Evolutionary conservation across 768 basidiomycete genomes (phyloP).

Genomic region (Pilatotrama ljubarskyi): DNA sequence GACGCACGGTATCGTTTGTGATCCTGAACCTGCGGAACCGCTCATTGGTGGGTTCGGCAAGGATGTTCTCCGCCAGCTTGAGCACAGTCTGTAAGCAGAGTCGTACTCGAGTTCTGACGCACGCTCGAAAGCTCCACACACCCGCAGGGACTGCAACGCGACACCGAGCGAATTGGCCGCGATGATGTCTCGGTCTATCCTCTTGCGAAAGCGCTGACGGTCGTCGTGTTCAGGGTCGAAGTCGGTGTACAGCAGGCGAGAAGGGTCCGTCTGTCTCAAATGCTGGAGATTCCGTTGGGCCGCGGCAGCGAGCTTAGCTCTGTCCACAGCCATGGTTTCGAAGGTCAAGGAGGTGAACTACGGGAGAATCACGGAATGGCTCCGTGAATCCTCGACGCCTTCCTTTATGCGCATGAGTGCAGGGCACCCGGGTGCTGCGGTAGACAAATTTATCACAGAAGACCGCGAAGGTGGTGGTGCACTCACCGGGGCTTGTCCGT

Average conservation of each 20-base stretch:
- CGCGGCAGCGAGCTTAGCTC: neutral
- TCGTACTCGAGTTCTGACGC: neutral
- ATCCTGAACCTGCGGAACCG: conserved; percentile 71
- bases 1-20: conserved; percentile 62
- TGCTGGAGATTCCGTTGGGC: neutral
- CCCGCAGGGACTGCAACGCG: conserved; percentile 8
- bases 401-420: no score
- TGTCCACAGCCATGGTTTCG: neutral
- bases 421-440: no score
- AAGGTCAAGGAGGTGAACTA: neutral
- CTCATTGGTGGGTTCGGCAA: conserved; percentile 65
- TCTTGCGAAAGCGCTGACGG: conserved; percentile 9
- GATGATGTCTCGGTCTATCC: conserved; percentile 2
- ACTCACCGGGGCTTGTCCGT: no score
- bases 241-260: conserved; percentile 2
- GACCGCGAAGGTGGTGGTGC: no score
- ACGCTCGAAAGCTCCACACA: neutral
- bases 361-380: neutral
- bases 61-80: conserved; percentile 65
- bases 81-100: conserved; percentile 51
- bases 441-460: no score
- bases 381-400: neutral
- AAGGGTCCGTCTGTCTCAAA: neutral
- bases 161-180: neutral
- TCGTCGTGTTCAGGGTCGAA: conserved; percentile 6